A percentile compares a stretch with the other conserved stretches of the same genome.
Conservation (phyloP, 2,329 filamentous ascomycete genomes). For the Penicillium sp. region DNA sequence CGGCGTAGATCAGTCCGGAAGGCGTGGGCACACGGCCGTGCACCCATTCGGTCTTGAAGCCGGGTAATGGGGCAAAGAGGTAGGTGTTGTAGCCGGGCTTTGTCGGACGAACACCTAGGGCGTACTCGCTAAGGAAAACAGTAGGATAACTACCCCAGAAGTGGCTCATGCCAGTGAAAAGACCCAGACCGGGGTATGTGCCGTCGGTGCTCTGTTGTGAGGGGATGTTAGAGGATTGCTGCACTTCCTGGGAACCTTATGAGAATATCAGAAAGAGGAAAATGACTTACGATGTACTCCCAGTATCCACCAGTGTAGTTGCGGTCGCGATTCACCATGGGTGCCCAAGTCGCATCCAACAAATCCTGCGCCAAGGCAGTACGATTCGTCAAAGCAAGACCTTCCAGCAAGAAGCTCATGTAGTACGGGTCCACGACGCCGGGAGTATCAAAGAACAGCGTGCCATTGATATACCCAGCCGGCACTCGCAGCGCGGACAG, state of each 20-base stretch:
- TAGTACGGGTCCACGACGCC: neutral
- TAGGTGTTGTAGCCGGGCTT: neutral
- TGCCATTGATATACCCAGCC: neutral
- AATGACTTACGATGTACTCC: conserved; percentile 7
- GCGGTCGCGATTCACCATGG: conserved; percentile 3
- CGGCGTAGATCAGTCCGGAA: neutral
- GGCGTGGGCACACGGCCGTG: conserved; percentile 10
- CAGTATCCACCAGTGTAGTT: conserved; percentile 11
- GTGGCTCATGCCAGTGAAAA: conserved; percentile 9
- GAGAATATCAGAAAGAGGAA: neutral
- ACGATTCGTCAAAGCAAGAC: neutral
- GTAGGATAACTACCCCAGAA: conserved; percentile 12
- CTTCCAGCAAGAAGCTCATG: neutral
- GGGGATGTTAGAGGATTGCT: neutral
- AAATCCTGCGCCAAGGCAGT: neutral
- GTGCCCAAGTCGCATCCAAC: conserved; percentile 6
- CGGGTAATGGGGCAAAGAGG: neutral
- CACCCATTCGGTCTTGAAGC: conserved; percentile 5
- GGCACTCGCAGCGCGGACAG: neutral
- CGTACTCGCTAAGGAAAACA: conserved; percentile 11
- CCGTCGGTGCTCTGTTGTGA: conserved; percentile 2
- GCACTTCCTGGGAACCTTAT: neutral
- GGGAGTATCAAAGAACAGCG: neutral
- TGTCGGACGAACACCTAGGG: conserved; percentile 2
- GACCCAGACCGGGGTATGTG: conserved; percentile 7